These are phyloP conservation scores for Coccomyxa sp. DNA, from an alignment of 139 green algal species.

Conservation along the genomic window DNA sequence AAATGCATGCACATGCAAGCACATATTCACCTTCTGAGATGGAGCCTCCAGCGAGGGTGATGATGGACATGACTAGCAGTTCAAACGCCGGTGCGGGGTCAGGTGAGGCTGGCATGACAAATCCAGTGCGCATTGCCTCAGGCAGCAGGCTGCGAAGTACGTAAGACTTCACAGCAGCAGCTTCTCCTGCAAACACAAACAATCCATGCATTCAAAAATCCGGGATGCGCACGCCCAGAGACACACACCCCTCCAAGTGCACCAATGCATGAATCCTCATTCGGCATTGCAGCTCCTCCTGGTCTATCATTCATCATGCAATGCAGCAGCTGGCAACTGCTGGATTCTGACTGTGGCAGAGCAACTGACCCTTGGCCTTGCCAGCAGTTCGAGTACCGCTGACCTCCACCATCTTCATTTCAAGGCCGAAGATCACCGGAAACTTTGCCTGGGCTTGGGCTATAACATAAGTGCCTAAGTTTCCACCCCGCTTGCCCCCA, in stretches of 20 bases:
- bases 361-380: neutral
- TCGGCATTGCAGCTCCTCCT: neutral
- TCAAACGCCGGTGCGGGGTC: neutral
- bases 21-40: conserved; percentile 2
- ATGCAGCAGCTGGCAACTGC: too few relatives aligned
- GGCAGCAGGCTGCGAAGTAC: conserved; percentile 21
- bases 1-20: neutral
- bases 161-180: conserved; percentile 16
- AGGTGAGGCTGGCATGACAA: neutral
- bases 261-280: neutral
- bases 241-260: too few relatives aligned
- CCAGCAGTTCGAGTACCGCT: neutral
- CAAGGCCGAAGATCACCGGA: conserved; percentile 10
- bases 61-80: neutral
- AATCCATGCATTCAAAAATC: neutral
- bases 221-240: too few relatives aligned
- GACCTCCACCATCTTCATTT: conserved; percentile 21
- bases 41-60: neutral
- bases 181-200: neutral
- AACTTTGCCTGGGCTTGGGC: conserved; percentile 9
- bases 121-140: neutral
- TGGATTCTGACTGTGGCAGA: neutral
- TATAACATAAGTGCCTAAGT: neutral
- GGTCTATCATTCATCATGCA: neutral
- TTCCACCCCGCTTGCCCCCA: too few relatives aligned